Evolutionary conservation across 1,284 basidiomycete genomes (phyloP).

Genomic region (Volvariella volvacea): DNA sequence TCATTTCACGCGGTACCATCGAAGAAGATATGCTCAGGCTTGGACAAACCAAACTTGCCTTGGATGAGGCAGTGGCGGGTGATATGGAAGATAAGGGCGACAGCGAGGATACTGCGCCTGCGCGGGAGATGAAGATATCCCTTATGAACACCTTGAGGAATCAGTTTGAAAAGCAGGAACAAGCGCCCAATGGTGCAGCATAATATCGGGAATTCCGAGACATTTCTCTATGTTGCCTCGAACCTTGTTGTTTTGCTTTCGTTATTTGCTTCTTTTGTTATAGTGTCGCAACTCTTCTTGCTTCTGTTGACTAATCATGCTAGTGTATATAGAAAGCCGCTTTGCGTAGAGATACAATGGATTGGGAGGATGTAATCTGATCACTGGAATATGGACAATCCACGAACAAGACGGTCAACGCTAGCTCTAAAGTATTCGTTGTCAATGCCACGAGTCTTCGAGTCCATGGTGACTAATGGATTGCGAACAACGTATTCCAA

Average conservation of each 20-base stretch:
- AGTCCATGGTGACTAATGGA: conserved; percentile 81
- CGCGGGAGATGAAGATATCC: conserved; percentile 76
- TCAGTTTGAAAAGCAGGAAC: conserved; percentile 37
- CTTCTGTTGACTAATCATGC: neutral
- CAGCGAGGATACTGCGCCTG: conserved; percentile 40
- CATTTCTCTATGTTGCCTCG: too few species aligned
- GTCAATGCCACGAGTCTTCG: conserved; percentile 76
- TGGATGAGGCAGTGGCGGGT: conserved; percentile 90
- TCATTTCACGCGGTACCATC: conserved; percentile 90
- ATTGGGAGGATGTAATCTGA: conserved; percentile 4
- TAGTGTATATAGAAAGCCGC: neutral
- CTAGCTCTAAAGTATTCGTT: conserved; percentile 87
- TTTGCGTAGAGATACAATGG: neutral
- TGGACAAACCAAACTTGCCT: conserved; percentile 82
- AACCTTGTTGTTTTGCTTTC: too few species aligned
- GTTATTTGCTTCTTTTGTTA: conserved; percentile 5
- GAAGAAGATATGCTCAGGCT: conserved; percentile 95
- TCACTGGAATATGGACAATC: conserved; percentile 55
- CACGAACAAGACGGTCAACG: conserved; percentile 71
- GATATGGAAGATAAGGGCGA: conserved; percentile 56
- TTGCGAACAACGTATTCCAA: conserved; percentile 91
- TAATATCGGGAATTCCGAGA: neutral
- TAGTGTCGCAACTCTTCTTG: neutral
- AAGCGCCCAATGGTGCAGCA: neutral
- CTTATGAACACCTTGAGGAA: conserved; percentile 75